Evolutionary conservation across 495 filamentous ascomycete genomes (phyloP).

Genomic region (Penicillium crystallinum): DNA sequence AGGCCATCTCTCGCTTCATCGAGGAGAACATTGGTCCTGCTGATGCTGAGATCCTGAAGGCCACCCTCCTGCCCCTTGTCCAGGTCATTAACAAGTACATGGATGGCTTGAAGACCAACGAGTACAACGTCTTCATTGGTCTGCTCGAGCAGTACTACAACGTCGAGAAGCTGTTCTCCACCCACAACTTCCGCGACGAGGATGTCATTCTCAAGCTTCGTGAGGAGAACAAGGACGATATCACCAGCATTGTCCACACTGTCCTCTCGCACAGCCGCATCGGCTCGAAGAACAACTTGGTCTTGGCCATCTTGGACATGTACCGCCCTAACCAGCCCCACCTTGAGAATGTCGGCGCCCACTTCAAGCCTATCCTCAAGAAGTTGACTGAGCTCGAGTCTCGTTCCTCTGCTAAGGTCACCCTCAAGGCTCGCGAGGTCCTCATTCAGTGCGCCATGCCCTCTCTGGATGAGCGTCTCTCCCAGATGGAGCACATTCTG

Average conservation of each 20-base stretch:
- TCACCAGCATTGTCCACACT: slow-evolving; percentile 71
- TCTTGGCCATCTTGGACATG: slow-evolving; percentile 86
- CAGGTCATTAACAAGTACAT: slow-evolving; percentile 77
- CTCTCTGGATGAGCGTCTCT: slow-evolving; percentile 86
- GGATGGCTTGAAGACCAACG: slow-evolving; percentile 87
- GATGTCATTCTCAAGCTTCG: slow-evolving; percentile 90
- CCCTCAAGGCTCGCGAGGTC: slow-evolving; percentile 92
- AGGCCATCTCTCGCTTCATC: slow-evolving; percentile 79
- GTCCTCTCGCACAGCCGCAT: slow-evolving; percentile 92
- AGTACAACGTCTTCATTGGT: slow-evolving; percentile 74
- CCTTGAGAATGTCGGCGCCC: slow-evolving; percentile 78
- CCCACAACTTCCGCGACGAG: slow-evolving; percentile 79
- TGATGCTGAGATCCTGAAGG: slow-evolving; percentile 66
- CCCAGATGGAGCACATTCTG: slow-evolving; percentile 98
- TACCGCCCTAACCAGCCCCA: slow-evolving; percentile 93
- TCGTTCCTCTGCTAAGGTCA: slow-evolving; percentile 86
- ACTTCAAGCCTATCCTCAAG: slow-evolving; percentile 77
- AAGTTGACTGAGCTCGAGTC: slow-evolving; percentile 90
- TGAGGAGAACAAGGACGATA: slow-evolving; percentile 93
- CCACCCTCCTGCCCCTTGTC: slow-evolving; percentile 69
- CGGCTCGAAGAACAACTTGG: slow-evolving; percentile 87
- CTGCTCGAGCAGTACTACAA: slow-evolving; percentile 75
- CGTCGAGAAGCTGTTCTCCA: slow-evolving; percentile 82
- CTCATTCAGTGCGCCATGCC: slow-evolving; percentile 95
- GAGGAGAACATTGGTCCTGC: slow-evolving; percentile 72